phyloP scores from a whole-genome alignment of 2,329 filamentous ascomycete species.

The Paecilomyces dactylethromorphus region DNA sequence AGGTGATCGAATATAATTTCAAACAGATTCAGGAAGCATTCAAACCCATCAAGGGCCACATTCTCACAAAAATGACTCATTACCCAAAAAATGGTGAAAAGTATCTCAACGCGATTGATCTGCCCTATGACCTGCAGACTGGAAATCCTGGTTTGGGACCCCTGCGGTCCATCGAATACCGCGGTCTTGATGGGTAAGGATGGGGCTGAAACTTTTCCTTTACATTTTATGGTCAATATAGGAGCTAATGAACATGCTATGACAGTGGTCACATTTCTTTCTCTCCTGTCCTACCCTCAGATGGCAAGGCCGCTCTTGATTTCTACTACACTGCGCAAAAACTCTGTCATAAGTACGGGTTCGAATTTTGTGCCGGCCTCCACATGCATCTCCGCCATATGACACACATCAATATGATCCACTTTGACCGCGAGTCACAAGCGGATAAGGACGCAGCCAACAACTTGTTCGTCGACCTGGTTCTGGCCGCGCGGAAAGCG shows the following conservation, averaged over 20 bases:
- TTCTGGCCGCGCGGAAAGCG: background rate
- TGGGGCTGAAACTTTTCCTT: too few relatives aligned
- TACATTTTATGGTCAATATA: too few relatives aligned
- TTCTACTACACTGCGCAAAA: background rate
- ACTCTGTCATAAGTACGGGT: background rate
- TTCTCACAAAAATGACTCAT: background rate
- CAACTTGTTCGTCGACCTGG: slow-evolving; percentile 3
- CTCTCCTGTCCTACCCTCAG: slow-evolving; percentile 5
- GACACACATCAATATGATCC: slow-evolving; percentile 2
- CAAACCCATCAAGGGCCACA: background rate
- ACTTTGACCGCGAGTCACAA: slow-evolving; percentile 2
- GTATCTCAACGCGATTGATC: background rate
- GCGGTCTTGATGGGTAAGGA: background rate
- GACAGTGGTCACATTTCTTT: slow-evolving; percentile 8
- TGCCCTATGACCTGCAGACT: background rate
- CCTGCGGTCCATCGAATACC: background rate
- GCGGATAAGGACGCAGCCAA: background rate
- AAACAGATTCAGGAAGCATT: background rate
- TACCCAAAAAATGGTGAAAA: background rate
- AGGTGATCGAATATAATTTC: background rate
- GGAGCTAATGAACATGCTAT: background rate
- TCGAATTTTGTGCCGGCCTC: slow-evolving; percentile 1
- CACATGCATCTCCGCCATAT: slow-evolving; percentile 1
- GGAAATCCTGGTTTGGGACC: background rate
- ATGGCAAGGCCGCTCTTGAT: slow-evolving; percentile 5